A percentile compares a stretch with the other conserved stretches of the same genome.
These are phyloP conservation scores for Sphaerulina vaccinii DNA, from an alignment of 2,329 filamentous ascomycete species.

Conservation along the genomic window DNA sequence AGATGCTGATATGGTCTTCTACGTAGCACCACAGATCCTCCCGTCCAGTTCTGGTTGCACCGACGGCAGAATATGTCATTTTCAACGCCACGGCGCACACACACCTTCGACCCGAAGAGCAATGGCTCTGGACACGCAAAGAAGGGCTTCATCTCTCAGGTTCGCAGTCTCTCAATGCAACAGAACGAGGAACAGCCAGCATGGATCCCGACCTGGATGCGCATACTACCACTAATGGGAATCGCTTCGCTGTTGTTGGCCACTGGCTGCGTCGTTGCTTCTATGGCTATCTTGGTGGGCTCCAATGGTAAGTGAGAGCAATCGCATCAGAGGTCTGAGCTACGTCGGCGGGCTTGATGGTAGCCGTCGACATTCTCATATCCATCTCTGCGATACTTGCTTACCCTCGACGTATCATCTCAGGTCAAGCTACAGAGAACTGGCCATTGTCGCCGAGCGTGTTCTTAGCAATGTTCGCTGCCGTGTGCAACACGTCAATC, in stretches of 20 bases:
- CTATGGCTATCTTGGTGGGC: conserved; percentile 10
- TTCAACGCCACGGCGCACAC: background rate
- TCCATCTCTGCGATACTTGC: too few species aligned
- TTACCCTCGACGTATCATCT: too few species aligned
- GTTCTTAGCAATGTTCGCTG: conserved; percentile 15
- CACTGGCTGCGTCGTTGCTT: conserved; percentile 1
- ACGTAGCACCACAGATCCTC: background rate
- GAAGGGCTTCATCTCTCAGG: background rate
- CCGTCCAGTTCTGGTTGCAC: background rate
- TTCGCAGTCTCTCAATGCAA: background rate
- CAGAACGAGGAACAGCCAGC: background rate
- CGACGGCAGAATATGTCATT: background rate
- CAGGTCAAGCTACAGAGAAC: background rate
- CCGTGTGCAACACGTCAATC: conserved; percentile 11
- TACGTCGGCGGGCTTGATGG: too few species aligned
- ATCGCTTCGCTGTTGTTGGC: background rate
- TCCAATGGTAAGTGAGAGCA: too few species aligned
- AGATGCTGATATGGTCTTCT: too few species aligned
- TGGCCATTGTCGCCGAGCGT: conserved; percentile 12
- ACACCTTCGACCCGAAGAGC: background rate
- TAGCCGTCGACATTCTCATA: too few species aligned
- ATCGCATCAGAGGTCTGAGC: too few species aligned
- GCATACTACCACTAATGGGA: background rate
- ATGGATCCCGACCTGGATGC: conserved; percentile 6
- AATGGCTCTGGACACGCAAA: background rate